Evolutionary conservation across 352 stramenopile species (phyloP).

Genomic region (Nothophytophthora sp.): DNA sequence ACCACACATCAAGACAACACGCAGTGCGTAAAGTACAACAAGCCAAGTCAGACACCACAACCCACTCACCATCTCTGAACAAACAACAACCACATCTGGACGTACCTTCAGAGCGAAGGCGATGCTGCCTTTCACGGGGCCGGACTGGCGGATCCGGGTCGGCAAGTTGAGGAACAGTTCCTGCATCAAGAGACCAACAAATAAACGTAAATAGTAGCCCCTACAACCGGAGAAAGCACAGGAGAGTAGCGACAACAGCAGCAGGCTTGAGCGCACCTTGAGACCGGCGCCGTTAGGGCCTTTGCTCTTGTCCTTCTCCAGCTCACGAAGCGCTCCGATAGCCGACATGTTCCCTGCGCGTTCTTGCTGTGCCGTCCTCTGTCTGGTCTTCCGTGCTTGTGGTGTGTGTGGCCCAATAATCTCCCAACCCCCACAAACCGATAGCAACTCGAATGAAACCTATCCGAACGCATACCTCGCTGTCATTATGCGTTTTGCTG

Average conservation of each 20-base stretch:
- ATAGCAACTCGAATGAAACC: too few relatives aligned
- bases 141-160: constrained; percentile 64
- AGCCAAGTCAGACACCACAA: constrained; percentile 6
- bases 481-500: constrained; percentile 24
- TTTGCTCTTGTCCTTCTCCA: constrained; percentile 87
- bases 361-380: too few relatives aligned
- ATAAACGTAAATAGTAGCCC: too few relatives aligned
- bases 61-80: background rate
- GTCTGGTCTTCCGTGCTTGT: constrained; percentile 21
- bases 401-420: constrained; percentile 41
- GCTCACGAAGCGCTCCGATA: constrained; percentile 77
- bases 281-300: constrained; percentile 53
- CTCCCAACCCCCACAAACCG: background rate
- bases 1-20: constrained; percentile 9
- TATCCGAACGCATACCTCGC: constrained; percentile 14
- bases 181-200: constrained; percentile 26
- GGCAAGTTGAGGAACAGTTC: constrained; percentile 74
- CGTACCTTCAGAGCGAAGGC: constrained; percentile 55
- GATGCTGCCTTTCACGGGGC: constrained; percentile 59
- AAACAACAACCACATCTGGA: background rate
- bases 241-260: background rate
- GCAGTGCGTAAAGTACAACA: too few relatives aligned
- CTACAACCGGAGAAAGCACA: too few relatives aligned
- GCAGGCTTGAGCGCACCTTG: constrained; percentile 34
- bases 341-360: constrained; percentile 76